Percentiles rank a stretch among this genome's conserved stretches.
These are phyloP conservation scores for Diaporthe aspalathi DNA, from an alignment of 2,329 filamentous ascomycete species.

Conservation along the genomic window DNA sequence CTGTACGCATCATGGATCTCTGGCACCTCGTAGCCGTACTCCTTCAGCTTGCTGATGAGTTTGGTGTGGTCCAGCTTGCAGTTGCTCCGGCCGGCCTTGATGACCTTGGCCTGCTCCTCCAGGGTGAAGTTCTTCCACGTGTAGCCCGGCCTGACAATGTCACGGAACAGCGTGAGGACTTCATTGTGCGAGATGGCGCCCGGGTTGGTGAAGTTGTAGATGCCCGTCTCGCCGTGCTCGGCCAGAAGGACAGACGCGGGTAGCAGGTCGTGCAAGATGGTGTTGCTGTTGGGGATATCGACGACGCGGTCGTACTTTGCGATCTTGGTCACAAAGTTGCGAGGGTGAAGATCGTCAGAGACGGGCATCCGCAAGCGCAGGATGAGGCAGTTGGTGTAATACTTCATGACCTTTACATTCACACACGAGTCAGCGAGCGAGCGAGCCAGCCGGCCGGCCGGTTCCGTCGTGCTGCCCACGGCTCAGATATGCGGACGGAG, in stretches of 20 bases:
- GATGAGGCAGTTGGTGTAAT: constrained; percentile 71
- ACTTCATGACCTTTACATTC: constrained; percentile 65
- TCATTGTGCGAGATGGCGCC: constrained; percentile 79
- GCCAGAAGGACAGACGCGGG: constrained; percentile 70
- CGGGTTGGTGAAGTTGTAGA: constrained; percentile 79
- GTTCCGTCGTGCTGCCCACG: not conserved
- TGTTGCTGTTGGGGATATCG: constrained; percentile 76
- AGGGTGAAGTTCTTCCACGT: constrained; percentile 74
- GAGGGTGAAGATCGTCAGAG: constrained; percentile 72
- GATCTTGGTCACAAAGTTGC: constrained; percentile 78
- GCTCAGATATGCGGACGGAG: not conserved
- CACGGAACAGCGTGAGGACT: constrained; percentile 70
- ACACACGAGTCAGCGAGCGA: constrained; percentile 21
- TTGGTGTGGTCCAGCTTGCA: constrained; percentile 73
- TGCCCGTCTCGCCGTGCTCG: constrained; percentile 69
- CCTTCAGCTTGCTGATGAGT: constrained; percentile 67
- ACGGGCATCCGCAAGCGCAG: constrained; percentile 77
- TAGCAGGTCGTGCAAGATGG: constrained; percentile 72
- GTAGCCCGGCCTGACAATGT: constrained; percentile 70
- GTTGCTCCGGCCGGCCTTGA: constrained; percentile 75
- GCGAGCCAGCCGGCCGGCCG: not conserved
- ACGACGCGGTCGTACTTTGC: constrained; percentile 73
- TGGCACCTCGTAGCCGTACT: constrained; percentile 68
- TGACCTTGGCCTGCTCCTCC: constrained; percentile 74
- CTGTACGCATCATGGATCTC: constrained; percentile 73